phyloP scores from a whole-genome alignment of 1,284 basidiomycete genomes.

The Ustilago tritici region DNA sequence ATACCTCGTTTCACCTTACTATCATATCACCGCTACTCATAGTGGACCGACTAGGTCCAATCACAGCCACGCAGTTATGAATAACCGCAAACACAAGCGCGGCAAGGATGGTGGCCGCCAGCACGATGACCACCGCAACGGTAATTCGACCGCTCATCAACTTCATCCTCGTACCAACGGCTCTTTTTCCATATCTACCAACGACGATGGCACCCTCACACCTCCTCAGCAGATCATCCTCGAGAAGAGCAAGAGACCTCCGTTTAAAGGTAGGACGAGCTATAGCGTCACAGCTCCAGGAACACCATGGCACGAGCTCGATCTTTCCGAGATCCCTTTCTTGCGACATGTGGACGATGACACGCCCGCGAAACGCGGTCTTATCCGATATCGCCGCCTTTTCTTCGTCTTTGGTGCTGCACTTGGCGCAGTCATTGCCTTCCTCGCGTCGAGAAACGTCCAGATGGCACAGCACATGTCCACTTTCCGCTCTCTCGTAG shows the following conservation, averaged over 20 bases:
- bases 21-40: background rate
- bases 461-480: slow-evolving; percentile 58
- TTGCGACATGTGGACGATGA: slow-evolving; percentile 40
- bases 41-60: background rate
- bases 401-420: slow-evolving; percentile 59
- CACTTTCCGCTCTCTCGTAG: slow-evolving; percentile 49
- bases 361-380: slow-evolving; percentile 33
- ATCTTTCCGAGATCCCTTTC: slow-evolving; percentile 60
- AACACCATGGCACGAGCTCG: slow-evolving; percentile 64
- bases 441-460: slow-evolving; percentile 45
- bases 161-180: slow-evolving; percentile 17
- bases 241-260: slow-evolving; percentile 36
- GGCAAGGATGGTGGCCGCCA: slow-evolving; percentile 6
- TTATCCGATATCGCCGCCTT: slow-evolving; percentile 59
- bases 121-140: slow-evolving; percentile 9
- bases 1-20: background rate
- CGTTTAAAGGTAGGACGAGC: slow-evolving; percentile 36
- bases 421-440: slow-evolving; percentile 56
- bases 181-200: background rate
- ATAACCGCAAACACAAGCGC: slow-evolving; percentile 43
- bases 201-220: slow-evolving; percentile 28
- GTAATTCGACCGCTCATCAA: slow-evolving; percentile 29
- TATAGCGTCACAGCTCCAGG: slow-evolving; percentile 58
- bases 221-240: slow-evolving; percentile 54
- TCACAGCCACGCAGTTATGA: slow-evolving; percentile 13